A percentile compares a stretch with the other conserved stretches of the same genome.
Evolutionary conservation across 768 basidiomycete species (phyloP).

Genomic region (Naganishia friedmannii): DNA sequence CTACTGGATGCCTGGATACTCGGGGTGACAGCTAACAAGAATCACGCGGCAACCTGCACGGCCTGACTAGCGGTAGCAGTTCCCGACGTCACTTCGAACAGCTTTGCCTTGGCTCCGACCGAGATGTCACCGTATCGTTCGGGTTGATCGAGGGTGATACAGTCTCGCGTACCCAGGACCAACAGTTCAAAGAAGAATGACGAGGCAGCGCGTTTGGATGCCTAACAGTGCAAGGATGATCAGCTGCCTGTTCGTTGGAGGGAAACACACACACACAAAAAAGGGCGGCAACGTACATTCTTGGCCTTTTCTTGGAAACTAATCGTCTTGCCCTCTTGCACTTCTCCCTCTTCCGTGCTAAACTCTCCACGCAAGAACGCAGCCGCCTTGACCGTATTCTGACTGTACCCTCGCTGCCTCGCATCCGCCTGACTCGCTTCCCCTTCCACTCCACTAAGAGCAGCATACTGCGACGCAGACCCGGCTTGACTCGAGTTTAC

Average conservation of each 20-base stretch:
- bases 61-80: neutral
- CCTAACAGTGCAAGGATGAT: conserved; percentile 55
- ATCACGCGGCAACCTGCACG: conserved; percentile 15
- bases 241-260: neutral
- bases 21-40: no score
- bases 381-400: conserved; percentile 82
- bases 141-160: conserved; percentile 72
- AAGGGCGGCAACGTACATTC: conserved; percentile 58
- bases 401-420: conserved; percentile 60
- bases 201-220: conserved; percentile 84
- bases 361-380: conserved; percentile 71
- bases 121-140: conserved; percentile 81
- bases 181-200: conserved; percentile 98
- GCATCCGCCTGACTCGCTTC: conserved; percentile 27
- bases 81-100: conserved; percentile 62
- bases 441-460: conserved; percentile 57
- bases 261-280: neutral
- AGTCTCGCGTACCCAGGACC: conserved; percentile 88
- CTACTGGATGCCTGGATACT: no score
- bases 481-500: conserved; percentile 21
- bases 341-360: conserved; percentile 36
- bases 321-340: conserved; percentile 61
- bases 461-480: conserved; percentile 28
- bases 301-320: conserved; percentile 76
- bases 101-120: conserved; percentile 71